Base-by-base conservation (phyloP, 1,284 basidiomycete species). In the Fistulina hepatica region DNA sequence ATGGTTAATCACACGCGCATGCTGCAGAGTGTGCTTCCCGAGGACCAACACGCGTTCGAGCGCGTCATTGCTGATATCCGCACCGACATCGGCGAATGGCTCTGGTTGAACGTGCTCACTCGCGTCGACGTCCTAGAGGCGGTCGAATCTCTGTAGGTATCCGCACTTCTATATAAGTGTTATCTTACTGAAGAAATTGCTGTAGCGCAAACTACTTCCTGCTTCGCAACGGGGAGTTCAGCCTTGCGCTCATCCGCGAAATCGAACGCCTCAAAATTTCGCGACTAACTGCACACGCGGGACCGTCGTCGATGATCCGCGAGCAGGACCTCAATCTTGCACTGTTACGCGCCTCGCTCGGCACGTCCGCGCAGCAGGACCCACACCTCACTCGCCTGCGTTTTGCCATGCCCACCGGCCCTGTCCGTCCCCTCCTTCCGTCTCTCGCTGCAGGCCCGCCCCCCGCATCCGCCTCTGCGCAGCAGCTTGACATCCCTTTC, bases 81-180 rank as follows among this genome's bases (percentile, higher is more conserved):
- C 41, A 77, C 69, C 2, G 73, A 78, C 40, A 69, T 86, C 40
- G 81, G 83, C 46, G 88, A 91, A 61, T 94, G 90, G 90, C 64
- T 94, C 3, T 94, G 91, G 88, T 61, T 76, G 21, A 88, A 91
- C 50, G 81, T 94, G 21, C 65, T 94, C 37, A 93, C 88, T 1
- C 74, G 73, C 48, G 73, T 75, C 45, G 83, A 90, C 46, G 82
- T 93, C 0, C 76, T 83, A 44, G 79, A 78, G 17, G 76, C 82
- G 0, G 71, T 88, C 9, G 70, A 83, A 41, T 75, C 76, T 5
- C 57, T 88, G 77, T 81, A 48, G 58, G 79, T 59, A 2, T 21
- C 20, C 21, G 24, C n/a, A 19, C 20, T 20, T 31, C 5, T 36
- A 27, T 35, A 28, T 36, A 23, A 23, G 34, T 37, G 20, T 36